phyloP scores from a whole-genome alignment of 106 monocot species.

The Dendrobium catenatum region DNA sequence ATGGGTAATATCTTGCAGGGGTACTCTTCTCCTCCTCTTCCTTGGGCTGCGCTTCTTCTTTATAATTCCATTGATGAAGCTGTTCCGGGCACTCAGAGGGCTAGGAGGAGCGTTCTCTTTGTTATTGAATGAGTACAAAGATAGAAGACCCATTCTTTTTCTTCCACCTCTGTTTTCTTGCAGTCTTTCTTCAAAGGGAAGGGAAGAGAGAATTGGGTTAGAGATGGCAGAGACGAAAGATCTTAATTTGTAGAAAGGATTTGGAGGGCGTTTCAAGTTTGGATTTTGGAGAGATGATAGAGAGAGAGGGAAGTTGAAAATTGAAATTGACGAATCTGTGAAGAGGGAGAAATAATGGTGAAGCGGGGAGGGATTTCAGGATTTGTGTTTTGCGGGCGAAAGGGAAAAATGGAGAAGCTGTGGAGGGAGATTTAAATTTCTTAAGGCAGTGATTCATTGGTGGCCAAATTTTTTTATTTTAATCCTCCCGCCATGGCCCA shows the following conservation, averaged over 20 bases:
- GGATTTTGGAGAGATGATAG: background rate
- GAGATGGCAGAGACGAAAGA: background rate
- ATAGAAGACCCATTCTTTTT: background rate
- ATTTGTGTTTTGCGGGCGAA: background rate
- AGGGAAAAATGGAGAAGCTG: background rate
- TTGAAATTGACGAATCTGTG: background rate
- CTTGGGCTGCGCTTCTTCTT: constrained; percentile 8
- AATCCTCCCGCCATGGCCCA: background rate
- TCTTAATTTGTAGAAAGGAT: background rate
- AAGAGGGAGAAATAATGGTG: background rate
- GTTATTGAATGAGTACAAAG: background rate
- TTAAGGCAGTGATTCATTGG: background rate
- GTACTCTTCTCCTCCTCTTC: constrained; percentile 1
- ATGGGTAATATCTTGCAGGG: constrained; percentile 7
- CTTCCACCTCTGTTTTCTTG: background rate
- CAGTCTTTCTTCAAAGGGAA: background rate
- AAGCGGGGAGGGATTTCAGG: background rate
- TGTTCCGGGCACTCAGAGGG: background rate
- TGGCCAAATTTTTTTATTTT: background rate
- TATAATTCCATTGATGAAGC: background rate
- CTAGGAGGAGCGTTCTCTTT: constrained; percentile 1
- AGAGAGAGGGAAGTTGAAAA: background rate
- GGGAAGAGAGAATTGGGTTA: background rate
- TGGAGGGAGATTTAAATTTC: constrained; percentile 8
- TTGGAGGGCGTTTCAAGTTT: background rate